These are phyloP conservation scores for Pouteria glomerata DNA, from an alignment of 148 eudicot species.

Conservation along the genomic window DNA sequence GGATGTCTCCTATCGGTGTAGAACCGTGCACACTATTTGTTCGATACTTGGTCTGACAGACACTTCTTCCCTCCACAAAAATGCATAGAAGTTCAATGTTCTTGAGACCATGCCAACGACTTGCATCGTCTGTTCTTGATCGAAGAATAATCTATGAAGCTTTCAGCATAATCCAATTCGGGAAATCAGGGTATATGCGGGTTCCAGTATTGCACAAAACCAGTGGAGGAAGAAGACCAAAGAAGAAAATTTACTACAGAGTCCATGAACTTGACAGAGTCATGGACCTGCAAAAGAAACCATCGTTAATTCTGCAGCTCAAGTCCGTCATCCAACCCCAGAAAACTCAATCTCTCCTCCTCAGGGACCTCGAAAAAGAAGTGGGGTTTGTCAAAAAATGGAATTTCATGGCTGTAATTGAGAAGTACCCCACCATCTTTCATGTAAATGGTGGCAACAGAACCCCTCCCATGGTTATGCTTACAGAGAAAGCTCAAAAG, in stretches of 20 bases:
- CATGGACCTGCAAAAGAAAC: constrained; percentile 84
- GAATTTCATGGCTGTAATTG: constrained; percentile 81
- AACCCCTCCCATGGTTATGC: constrained; percentile 49
- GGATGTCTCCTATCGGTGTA: no score
- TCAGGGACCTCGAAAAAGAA: constrained; percentile 89
- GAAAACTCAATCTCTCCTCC: constrained; percentile 51
- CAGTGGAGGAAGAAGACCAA: constrained; percentile 72
- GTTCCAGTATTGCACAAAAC: constrained; percentile 53
- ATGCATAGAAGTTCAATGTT: constrained; percentile 3
- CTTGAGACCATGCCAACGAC: neutral
- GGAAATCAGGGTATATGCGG: constrained; percentile 32
- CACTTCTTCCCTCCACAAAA: neutral
- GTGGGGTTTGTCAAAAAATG: constrained; percentile 92
- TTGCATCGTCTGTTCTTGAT: neutral
- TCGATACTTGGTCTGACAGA: constrained; percentile 17
- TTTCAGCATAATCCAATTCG: constrained; percentile 12
- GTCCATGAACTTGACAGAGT: constrained; percentile 77
- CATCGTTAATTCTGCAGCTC: constrained; percentile 53
- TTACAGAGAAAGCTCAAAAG: constrained; percentile 57
- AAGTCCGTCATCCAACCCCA: constrained; percentile 68
- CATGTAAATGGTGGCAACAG: constrained; percentile 57
- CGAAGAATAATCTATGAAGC: neutral
- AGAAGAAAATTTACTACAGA: constrained; percentile 67
- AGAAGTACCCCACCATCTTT: constrained; percentile 77
- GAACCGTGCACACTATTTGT: constrained; percentile 23